phyloP scores from a whole-genome alignment of 371 early-diverging fungal genomes.

The Circinella umbellata region DNA sequence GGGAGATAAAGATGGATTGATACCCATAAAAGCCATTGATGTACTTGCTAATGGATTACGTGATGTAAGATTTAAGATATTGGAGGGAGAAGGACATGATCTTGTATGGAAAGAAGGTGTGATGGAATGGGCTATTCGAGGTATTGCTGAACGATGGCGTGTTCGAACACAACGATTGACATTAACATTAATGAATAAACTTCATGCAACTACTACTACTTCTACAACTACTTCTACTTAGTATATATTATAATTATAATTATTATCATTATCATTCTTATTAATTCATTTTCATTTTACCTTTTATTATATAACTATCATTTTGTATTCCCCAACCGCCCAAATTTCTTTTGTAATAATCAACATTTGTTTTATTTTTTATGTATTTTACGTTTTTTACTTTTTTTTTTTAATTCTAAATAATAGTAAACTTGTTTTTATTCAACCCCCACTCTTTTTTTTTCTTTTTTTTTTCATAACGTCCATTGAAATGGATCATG shows the following conservation, averaged over 20 bases:
- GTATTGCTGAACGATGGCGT: conserved; percentile 37
- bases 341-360: background rate
- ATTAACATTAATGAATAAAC: conserved; percentile 11
- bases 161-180: conserved; percentile 9
- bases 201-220: background rate
- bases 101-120: conserved; percentile 62
- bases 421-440: background rate
- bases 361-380: too few relatives aligned
- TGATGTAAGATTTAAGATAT: conserved; percentile 48
- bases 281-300: background rate
- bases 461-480: background rate
- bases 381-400: background rate
- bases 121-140: conserved; percentile 56
- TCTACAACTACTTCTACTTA: background rate
- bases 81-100: conserved; percentile 58
- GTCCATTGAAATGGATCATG: conserved; percentile 43
- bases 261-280: background rate
- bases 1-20: conserved; percentile 57
- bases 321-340: too few relatives aligned
- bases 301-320: too few relatives aligned
- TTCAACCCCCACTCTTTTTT: background rate
- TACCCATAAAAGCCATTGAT: conserved; percentile 45
- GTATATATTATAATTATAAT: background rate
- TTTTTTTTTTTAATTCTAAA: background rate
- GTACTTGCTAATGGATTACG: conserved; percentile 40